Percentiles rank a stretch among this genome's conserved stretches.
phyloP scores from a whole-genome alignment of 768 basidiomycete genomes.

The Suillus tomentosus region DNA sequence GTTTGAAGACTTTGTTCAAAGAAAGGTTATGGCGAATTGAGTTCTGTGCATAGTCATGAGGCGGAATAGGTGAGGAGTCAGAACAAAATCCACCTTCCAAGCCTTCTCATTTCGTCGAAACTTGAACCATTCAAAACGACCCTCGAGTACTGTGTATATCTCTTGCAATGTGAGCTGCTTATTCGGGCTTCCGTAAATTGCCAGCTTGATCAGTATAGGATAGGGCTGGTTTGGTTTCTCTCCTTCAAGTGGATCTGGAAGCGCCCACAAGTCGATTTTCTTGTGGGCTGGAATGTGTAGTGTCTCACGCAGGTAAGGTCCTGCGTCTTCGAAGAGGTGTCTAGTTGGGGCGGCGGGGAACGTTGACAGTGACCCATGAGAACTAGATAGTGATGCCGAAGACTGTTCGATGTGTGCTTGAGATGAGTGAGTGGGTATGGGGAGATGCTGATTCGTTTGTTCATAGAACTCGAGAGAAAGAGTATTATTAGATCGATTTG shows the following conservation, averaged over 20 bases:
- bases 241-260: constrained; percentile 43
- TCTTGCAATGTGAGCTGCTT: constrained; percentile 62
- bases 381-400: constrained; percentile 17
- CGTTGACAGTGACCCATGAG: constrained; percentile 11
- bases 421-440: constrained; percentile 14
- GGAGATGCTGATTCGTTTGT: not conserved
- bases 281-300: constrained; percentile 35
- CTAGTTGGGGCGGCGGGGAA: constrained; percentile 17
- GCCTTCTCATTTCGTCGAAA: constrained; percentile 43
- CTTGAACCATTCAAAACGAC: constrained; percentile 57
- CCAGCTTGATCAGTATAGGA: constrained; percentile 58
- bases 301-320: constrained; percentile 45
- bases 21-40: constrained; percentile 56
- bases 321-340: constrained; percentile 38
- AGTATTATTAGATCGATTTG: constrained; percentile 4
- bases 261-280: constrained; percentile 36
- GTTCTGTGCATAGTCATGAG: constrained; percentile 34
- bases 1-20: constrained; percentile 54
- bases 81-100: constrained; percentile 59
- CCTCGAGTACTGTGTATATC: constrained; percentile 57
- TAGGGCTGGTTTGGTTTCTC: constrained; percentile 44
- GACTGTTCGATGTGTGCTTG: constrained; percentile 15
- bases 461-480: too few species aligned
- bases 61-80: not conserved
- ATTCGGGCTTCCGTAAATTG: constrained; percentile 61